Conservation (phyloP, 345 rosid species). For the Salix viminalis region DNA sequence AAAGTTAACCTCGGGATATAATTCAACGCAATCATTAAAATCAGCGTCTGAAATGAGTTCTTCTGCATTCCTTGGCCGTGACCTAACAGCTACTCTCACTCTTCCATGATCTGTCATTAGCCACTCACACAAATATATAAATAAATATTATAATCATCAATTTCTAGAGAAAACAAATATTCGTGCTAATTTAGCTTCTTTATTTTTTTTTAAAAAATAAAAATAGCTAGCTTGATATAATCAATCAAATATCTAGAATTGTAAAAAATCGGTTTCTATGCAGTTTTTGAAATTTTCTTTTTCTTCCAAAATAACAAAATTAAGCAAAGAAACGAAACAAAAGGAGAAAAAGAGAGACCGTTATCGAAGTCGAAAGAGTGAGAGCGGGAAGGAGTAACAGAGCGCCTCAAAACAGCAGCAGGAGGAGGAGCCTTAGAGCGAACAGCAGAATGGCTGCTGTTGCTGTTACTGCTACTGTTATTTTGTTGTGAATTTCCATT, state of each 20-base stretch:
- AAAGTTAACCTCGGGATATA: slow-evolving; percentile 70
- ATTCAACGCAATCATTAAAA: slow-evolving; percentile 77
- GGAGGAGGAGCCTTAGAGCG: slow-evolving; percentile 15
- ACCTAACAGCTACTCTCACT: slow-evolving; percentile 83
- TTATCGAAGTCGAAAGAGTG: slow-evolving; percentile 34
- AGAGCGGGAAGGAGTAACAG: slow-evolving; percentile 64
- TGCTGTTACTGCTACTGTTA: neutral
- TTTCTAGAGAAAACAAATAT: neutral
- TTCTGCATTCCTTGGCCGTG: slow-evolving; percentile 69
- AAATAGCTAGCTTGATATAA: too few relatives aligned
- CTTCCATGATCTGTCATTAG: slow-evolving; percentile 60
- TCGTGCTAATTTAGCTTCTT: neutral
- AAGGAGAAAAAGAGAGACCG: slow-evolving; percentile 31
- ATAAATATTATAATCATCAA: neutral
- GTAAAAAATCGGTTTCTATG: neutral
- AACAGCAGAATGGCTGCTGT: slow-evolving; percentile 19
- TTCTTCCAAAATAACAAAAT: neutral
- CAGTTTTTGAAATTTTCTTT: neutral
- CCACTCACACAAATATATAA: neutral
- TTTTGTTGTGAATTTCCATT: slow-evolving; percentile 28
- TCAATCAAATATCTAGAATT: neutral
- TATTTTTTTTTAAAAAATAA: too few relatives aligned
- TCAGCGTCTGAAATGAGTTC: slow-evolving; percentile 77
- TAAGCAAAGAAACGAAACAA: neutral
- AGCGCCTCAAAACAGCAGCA: slow-evolving; percentile 42